phyloP scores from a whole-genome alignment of 495 filamentous ascomycete species.

The Aspergillus ellipticus region DNA sequence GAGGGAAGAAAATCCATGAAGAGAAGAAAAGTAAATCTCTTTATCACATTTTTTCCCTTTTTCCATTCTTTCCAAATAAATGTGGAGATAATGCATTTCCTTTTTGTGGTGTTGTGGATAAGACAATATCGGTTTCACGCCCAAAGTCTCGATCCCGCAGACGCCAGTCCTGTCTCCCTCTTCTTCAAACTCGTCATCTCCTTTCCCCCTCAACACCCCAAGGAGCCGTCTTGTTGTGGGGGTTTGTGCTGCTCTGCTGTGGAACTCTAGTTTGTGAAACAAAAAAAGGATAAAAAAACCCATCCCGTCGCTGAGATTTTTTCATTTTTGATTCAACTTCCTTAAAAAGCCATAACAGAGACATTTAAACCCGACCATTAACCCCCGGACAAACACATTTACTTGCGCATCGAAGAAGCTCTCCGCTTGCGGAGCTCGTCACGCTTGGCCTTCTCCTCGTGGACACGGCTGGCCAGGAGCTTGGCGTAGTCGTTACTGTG shows the following conservation, averaged over 20 bases:
- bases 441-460: slow-evolving; percentile 88
- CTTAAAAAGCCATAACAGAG: slow-evolving; percentile 24
- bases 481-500: slow-evolving; percentile 80
- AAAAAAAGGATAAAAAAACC: slow-evolving; percentile 12
- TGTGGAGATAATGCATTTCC: slow-evolving; percentile 11
- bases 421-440: slow-evolving; percentile 90
- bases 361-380: slow-evolving; percentile 35
- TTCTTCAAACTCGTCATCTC: not conserved
- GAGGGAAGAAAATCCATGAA: not conserved
- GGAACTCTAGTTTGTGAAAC: not conserved
- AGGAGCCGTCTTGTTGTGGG: slow-evolving; percentile 10
- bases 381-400: slow-evolving; percentile 45
- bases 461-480: slow-evolving; percentile 90
- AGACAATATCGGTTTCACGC: slow-evolving; percentile 14
- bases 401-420: slow-evolving; percentile 94
- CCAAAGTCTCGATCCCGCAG: slow-evolving; percentile 7
- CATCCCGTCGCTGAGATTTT: slow-evolving; percentile 25
- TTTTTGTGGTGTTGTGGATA: slow-evolving; percentile 9
- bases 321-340: slow-evolving; percentile 12
- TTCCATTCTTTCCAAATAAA: slow-evolving; percentile 5
- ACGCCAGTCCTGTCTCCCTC: not conserved
- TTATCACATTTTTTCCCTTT: slow-evolving; percentile 1
- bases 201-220: slow-evolving; percentile 3
- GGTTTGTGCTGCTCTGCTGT: not conserved
- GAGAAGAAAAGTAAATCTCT: not conserved